phyloP scores from a whole-genome alignment of 352 stramenopile genomes.

The Phytophthora pluvialis region DNA sequence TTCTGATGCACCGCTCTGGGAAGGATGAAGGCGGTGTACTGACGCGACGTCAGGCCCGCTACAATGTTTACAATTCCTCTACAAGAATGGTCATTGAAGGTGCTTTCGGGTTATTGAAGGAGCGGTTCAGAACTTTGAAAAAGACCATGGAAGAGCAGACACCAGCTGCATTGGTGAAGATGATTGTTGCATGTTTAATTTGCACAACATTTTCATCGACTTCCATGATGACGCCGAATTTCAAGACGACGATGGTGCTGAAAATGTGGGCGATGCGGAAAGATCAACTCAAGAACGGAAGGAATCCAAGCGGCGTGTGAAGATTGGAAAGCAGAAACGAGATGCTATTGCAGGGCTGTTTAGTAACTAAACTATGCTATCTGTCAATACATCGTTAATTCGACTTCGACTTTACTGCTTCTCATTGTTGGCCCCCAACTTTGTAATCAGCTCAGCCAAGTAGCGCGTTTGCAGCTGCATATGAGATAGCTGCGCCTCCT shows the following conservation, averaged over 20 bases:
- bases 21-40: not conserved
- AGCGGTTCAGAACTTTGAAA: not conserved
- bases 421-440: not conserved
- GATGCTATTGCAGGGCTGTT: not conserved
- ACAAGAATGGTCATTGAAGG: not conserved
- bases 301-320: not conserved
- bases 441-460: not conserved
- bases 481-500: not conserved
- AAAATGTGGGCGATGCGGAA: not conserved
- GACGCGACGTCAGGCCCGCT: not conserved
- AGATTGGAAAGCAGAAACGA: not conserved
- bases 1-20: slow-evolving; percentile 1
- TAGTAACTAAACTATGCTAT: not conserved
- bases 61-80: not conserved
- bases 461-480: not conserved
- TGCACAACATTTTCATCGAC: not conserved
- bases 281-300: not conserved
- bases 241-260: not conserved
- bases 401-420: not conserved
- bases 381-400: not conserved
- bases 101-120: not conserved
- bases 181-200: not conserved
- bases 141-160: not conserved
- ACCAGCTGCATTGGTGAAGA: not conserved
- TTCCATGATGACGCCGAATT: not conserved